Evolutionary conservation across 2,329 filamentous ascomycete genomes (phyloP).

Genomic region (Alternaria longipes): DNA sequence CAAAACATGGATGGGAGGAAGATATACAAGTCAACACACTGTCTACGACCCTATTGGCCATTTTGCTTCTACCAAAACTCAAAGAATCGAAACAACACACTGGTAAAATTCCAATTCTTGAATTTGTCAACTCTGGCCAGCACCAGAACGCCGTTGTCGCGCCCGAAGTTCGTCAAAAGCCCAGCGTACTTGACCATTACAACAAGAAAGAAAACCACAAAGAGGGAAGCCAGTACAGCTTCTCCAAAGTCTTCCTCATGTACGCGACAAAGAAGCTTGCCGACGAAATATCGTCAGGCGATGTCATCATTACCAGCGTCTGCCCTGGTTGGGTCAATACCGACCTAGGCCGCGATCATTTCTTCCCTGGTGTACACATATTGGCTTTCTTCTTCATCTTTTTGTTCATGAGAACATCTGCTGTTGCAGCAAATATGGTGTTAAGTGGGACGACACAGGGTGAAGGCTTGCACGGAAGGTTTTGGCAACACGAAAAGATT

Average conservation of each 20-base stretch:
- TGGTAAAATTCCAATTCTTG: conserved; percentile 39
- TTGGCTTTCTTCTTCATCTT: conserved; percentile 33
- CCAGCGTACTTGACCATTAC: conserved; percentile 42
- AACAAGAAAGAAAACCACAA: conserved; percentile 41
- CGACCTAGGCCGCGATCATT: conserved; percentile 43
- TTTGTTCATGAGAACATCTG: conserved; percentile 36
- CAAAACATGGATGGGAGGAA: conserved; percentile 51
- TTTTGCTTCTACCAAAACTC: conserved; percentile 59
- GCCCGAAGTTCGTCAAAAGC: conserved; percentile 27
- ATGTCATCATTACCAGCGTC: conserved; percentile 50
- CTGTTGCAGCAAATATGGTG: conserved; percentile 43
- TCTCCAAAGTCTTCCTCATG: conserved; percentile 50
- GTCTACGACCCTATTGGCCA: conserved; percentile 63
- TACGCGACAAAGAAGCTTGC: conserved; percentile 43
- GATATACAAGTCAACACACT: conserved; percentile 67
- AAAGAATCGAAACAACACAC: conserved; percentile 35
- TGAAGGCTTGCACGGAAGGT: conserved; percentile 45
- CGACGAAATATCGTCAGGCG: conserved; percentile 32
- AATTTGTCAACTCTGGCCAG: conserved; percentile 47
- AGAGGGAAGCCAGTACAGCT: conserved; percentile 39
- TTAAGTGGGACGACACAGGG: conserved; percentile 48
- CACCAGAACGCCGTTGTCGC: conserved; percentile 39
- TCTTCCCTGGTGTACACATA: conserved; percentile 38
- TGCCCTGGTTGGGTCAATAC: conserved; percentile 47
- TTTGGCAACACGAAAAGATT: conserved; percentile 49